Evolutionary conservation across 2,329 filamentous ascomycete species (phyloP), one percentile per base, ranked within the genome.

Genomic region (Westerdykella sp.): DNA sequence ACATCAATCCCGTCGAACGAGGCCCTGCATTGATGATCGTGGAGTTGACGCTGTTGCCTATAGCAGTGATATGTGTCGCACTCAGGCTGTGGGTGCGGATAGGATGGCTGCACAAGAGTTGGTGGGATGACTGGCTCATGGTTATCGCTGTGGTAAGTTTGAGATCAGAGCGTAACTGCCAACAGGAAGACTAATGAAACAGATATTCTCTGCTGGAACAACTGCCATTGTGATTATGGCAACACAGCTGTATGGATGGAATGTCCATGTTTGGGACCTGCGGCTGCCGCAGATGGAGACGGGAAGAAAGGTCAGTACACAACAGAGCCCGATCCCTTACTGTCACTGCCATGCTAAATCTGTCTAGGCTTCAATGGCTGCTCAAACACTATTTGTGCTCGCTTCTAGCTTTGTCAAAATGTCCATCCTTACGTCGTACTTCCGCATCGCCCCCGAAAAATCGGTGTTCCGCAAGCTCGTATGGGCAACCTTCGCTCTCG

Each of bases 1-100:
- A 73, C 45, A 56, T 61, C 37, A 46, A 73, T 43, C 71, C 71
- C 1, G 52, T 59, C 16, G 71, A 66, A 2, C 58, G 68, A 46
- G 70, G 71, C 12, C 56, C 66, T 14, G 65, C 60, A 5, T 53
- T 73, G 13, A 60, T 73, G 49, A 65, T 72, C n/a, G 55, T 66
- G 15, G 65, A 68, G 35, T 45, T 66, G 41, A 65, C 63, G 14
- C 45, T 68, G 34, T 48, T 67, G 15, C 63, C 65, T 7, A 52
- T 67, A 38, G 65, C 65, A 18, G 57, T 66, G 44, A 54, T 64
- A 10, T 61, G 61, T 18, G 62, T 68, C 15, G 52, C 57, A 32
- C 52, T 67, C 14, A 50, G 65, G 34, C 47, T 67, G 18, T 68
- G 57, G 54, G 54, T 68, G 11, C 54, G 65, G 40, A 60, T 66